Evolutionary conservation across 2,329 filamentous ascomycete genomes (phyloP).

Genomic region (Pseudocercospora musae): DNA sequence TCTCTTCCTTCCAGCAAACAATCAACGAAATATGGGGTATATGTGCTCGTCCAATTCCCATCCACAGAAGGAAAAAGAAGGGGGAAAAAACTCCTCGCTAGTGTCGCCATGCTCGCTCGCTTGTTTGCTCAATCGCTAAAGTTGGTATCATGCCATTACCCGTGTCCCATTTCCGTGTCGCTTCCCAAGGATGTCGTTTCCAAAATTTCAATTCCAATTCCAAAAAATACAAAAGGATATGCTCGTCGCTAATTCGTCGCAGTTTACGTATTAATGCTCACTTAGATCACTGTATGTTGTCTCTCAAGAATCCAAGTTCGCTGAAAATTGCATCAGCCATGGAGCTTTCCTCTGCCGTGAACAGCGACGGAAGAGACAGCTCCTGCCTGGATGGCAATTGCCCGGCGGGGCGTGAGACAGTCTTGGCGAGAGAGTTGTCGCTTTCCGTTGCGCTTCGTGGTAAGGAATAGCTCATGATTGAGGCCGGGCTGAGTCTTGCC

Average conservation of each 20-base stretch:
- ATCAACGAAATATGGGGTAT: neutral
- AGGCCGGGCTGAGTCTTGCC: constrained; percentile 8
- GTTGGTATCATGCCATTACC: neutral
- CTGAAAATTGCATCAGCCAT: constrained; percentile 31
- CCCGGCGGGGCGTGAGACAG: neutral
- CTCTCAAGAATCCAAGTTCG: constrained; percentile 32
- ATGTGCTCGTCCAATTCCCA: neutral
- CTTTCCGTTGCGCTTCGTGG: constrained; percentile 17
- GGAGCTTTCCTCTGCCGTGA: constrained; percentile 11
- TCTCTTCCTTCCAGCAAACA: neutral
- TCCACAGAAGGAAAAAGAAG: neutral
- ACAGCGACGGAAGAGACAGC: constrained; percentile 2
- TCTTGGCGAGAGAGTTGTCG: constrained; percentile 20
- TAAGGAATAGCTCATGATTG: constrained; percentile 22
- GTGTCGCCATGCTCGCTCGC: constrained; percentile 4
- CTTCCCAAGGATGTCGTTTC: neutral
- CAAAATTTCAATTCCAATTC: neutral
- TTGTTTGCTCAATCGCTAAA: no score
- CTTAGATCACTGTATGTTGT: constrained; percentile 21
- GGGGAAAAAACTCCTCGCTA: neutral
- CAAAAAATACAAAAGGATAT: neutral
- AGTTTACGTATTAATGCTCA: neutral
- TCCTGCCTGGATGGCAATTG: neutral
- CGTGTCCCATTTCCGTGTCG: neutral
- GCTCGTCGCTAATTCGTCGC: neutral